Base-by-base conservation (phyloP, 495 filamentous ascomycete genomes). In the Neurospora intermedia region DNA sequence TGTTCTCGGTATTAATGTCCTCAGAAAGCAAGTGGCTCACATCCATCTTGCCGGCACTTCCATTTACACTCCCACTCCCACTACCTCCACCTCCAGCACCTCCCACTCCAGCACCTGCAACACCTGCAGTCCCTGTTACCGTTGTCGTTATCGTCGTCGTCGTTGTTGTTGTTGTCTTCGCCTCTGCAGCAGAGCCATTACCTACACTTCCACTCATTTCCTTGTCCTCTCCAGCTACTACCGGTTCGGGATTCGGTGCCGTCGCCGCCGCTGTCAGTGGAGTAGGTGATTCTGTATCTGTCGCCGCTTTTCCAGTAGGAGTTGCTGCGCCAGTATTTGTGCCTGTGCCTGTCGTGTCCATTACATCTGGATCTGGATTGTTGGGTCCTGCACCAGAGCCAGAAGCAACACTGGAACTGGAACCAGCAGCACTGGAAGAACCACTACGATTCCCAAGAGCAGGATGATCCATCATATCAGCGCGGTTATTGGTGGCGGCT, bases 41-140 rank as follows among this genome's bases (percentile, higher is more conserved):
- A 39, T 77, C 74, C 76, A 76, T 78, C 69, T 77, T 77, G 2
- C 73, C 73, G n/a, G n/a, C n/a, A 43, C 23, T 70, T 9, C 54
- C 69, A 18, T 48, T 38, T 35, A 27, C 43, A 41, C 35, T 41
- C 39, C 35, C 16, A 46, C 43, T 27, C 13, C 43, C 45, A 11
- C 46, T 18, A 20, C 43, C 18, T 20, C 18, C 43, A 46, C 7
- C 43, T n/a, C 43, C 45, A 20, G 16, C 18, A n/a, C 43, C 2
- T 45, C 43, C 43, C n/a, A n/a, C n/a, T n/a, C n/a, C n/a, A n/a
- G n/a, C 43, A 46, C 7, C 43, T n/a, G 18, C 45, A 20, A 6
- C 18, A n/a, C 43, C 2, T 45, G 18, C 43, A 45, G 2, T 18
- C 16, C 16, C 43, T 45, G 43, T 45, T n/a, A 18, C 43, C 10